Conservation (phyloP, 176 grass and related monocot species). For the Oryza brachyantha region DNA sequence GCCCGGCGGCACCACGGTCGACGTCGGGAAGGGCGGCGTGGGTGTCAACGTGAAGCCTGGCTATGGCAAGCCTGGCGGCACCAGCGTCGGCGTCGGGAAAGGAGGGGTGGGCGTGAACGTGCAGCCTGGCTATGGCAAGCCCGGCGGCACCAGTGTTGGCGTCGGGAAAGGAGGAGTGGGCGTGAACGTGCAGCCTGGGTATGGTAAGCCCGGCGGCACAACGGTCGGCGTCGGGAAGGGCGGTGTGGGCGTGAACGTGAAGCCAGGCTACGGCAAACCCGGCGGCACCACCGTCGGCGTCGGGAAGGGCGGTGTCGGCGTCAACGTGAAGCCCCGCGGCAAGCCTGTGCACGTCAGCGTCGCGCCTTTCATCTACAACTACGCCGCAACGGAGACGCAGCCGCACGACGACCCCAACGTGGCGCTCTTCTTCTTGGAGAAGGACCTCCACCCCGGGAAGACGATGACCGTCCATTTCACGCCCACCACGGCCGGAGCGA, state of each 20-base stretch:
- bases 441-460: constrained; percentile 55
- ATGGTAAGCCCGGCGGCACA: constrained; percentile 38
- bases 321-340: constrained; percentile 39
- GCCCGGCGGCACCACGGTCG: constrained; percentile 41
- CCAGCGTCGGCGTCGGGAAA: constrained; percentile 27
- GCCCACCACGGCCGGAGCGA: constrained; percentile 2
- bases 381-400: constrained; percentile 64
- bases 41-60: constrained; percentile 39
- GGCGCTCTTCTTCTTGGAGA: constrained; percentile 73
- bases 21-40: constrained; percentile 39
- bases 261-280: constrained; percentile 41
- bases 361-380: background rate
- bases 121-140: constrained; percentile 37
- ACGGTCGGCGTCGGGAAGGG: constrained; percentile 39
- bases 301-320: constrained; percentile 37
- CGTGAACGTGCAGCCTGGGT: constrained; percentile 41
- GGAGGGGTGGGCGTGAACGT: constrained; percentile 28
- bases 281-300: constrained; percentile 44
- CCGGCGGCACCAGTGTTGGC: constrained; percentile 32
- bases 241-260: constrained; percentile 48
- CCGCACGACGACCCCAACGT: constrained; percentile 56
- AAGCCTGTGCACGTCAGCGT: constrained; percentile 12
- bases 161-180: constrained; percentile 49
- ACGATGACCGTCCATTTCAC: constrained; percentile 60
- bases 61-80: constrained; percentile 20